phyloP scores from a whole-genome alignment of 2,329 filamentous ascomycete species.

The Aspergillus quadricinctus region DNA sequence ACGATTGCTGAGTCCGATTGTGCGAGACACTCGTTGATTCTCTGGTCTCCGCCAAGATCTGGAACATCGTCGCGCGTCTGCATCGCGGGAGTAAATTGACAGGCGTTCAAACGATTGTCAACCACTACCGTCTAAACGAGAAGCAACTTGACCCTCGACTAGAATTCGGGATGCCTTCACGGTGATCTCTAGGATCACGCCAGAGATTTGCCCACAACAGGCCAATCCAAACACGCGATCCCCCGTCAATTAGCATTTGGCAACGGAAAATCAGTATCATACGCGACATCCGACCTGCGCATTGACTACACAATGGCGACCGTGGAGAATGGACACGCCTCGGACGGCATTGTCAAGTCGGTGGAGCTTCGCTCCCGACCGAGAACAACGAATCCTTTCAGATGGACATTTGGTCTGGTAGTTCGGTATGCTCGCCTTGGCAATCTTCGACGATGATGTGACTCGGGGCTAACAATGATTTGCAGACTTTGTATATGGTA shows the following conservation, averaged over 20 bases:
- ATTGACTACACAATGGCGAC: conserved; percentile 21
- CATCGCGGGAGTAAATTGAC: background rate
- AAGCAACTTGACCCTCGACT: background rate
- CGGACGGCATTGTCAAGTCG: conserved; percentile 16
- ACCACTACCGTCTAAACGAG: background rate
- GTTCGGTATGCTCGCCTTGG: conserved; percentile 27
- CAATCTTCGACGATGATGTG: background rate
- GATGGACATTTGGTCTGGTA: conserved; percentile 33
- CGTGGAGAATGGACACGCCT: conserved; percentile 24
- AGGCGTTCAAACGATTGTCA: background rate
- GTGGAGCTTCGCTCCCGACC: conserved; percentile 8
- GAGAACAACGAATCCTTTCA: conserved; percentile 19
- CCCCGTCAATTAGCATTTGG: background rate
- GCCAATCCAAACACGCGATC: conserved; percentile 1
- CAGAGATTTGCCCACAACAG: background rate
- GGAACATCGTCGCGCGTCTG: conserved; percentile 1
- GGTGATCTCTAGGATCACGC: background rate
- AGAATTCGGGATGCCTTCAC: background rate
- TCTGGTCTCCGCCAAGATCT: conserved; percentile 5
- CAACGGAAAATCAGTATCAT: background rate
- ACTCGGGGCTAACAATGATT: conserved; percentile 5
- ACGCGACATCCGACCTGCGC: conserved; percentile 4
- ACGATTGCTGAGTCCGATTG: background rate
- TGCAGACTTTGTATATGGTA: conserved; percentile 79
- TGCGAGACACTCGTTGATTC: background rate